These are phyloP conservation scores for Phytophthora pini DNA, from an alignment of 352 stramenopile genomes.

Conservation along the genomic window DNA sequence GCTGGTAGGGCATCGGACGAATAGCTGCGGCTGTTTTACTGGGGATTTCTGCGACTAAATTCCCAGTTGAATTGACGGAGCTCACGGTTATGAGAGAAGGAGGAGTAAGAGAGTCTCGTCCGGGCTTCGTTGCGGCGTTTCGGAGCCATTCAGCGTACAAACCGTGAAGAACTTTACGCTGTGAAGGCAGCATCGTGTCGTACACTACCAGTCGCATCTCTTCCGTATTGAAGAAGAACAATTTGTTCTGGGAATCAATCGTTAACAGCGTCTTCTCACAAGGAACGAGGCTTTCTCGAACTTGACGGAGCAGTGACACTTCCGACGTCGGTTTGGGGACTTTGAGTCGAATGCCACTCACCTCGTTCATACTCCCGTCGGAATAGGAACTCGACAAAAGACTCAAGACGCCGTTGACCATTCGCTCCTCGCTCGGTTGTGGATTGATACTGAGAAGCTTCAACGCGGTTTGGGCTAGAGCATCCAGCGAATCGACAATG, in stretches of 20 bases:
- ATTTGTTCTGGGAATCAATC: conserved; percentile 46
- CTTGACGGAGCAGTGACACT: conserved; percentile 54
- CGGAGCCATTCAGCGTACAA: conserved; percentile 71
- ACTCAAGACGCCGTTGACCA: conserved; percentile 61
- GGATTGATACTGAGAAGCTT: conserved; percentile 76
- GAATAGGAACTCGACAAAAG: conserved; percentile 48
- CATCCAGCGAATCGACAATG: conserved; percentile 61
- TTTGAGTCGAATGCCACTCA: conserved; percentile 44
- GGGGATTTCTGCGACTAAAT: conserved; percentile 1
- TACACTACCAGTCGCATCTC: conserved; percentile 63
- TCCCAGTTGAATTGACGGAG: conserved; percentile 17
- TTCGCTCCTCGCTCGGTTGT: conserved; percentile 63
- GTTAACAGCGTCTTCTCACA: conserved; percentile 65
- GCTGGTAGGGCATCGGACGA: conserved; percentile 50
- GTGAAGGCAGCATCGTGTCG: conserved; percentile 61
- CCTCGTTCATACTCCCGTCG: conserved; percentile 41
- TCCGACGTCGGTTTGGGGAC: conserved; percentile 44
- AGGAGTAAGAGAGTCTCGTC: conserved; percentile 4
- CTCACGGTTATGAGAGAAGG: conserved; percentile 10
- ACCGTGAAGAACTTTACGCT: conserved; percentile 66
- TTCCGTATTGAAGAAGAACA: conserved; percentile 75
- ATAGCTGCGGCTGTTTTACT: conserved; percentile 3
- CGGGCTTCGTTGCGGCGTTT: conserved; percentile 24
- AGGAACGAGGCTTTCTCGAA: conserved; percentile 63
- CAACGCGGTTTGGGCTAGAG: conserved; percentile 63